These are phyloP conservation scores for Angomonas ambiguus DNA, from an alignment of 208 protist species.

Conservation along the genomic window DNA sequence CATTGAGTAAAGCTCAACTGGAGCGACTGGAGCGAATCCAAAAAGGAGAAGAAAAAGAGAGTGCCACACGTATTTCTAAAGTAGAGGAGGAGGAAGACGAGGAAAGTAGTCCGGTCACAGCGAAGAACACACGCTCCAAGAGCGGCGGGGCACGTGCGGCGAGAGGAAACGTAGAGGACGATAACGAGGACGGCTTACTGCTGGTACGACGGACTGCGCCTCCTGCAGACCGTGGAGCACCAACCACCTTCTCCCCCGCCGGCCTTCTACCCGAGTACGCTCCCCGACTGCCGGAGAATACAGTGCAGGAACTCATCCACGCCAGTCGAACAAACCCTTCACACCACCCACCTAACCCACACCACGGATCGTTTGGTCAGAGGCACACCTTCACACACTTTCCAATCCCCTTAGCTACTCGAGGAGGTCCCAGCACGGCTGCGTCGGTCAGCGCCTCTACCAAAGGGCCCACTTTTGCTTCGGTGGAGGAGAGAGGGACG, in stretches of 20 bases:
- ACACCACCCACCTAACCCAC: not conserved
- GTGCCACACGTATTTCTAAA: not conserved
- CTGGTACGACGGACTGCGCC: slow-evolving; percentile 7
- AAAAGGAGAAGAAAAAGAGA: slow-evolving; percentile 11
- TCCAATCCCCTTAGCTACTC: not conserved
- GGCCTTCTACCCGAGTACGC: slow-evolving; percentile 14
- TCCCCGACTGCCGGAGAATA: slow-evolving; percentile 33
- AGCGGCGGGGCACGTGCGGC: too few relatives aligned
- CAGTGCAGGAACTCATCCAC: slow-evolving; percentile 23
- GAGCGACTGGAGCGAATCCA: slow-evolving; percentile 21
- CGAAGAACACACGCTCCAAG: too few relatives aligned
- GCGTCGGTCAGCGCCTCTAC: not conserved
- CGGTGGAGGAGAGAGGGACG: slow-evolving; percentile 28
- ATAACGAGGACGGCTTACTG: not conserved
- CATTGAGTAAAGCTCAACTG: slow-evolving; percentile 29
- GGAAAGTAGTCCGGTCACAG: not conserved
- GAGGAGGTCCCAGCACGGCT: not conserved
- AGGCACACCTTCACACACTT: not conserved
- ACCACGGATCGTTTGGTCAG: not conserved
- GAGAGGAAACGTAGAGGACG: not conserved
- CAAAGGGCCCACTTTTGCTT: not conserved
- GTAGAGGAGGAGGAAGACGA: not conserved
- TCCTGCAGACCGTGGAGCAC: too few relatives aligned
- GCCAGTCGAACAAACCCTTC: not conserved
- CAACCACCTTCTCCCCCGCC: too few relatives aligned